Percentiles rank a stretch among this genome's conserved stretches.
Evolutionary conservation across 2,329 filamentous ascomycete species (phyloP).

Genomic region (Nakataea oryzae): DNA sequence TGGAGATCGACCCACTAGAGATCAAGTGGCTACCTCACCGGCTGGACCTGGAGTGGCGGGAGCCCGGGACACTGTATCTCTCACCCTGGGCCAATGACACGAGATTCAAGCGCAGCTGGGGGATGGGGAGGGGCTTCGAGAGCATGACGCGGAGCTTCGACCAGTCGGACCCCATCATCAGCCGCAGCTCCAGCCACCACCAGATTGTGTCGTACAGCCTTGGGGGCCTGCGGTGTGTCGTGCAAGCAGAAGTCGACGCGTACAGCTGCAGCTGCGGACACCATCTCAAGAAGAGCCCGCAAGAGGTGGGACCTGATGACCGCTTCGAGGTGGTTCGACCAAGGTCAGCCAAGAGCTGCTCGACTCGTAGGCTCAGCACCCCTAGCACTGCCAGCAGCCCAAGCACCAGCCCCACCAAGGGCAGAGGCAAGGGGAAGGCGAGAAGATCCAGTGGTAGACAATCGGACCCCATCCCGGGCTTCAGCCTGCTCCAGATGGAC

Average conservation of each 20-base stretch:
- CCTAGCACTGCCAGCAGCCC: neutral
- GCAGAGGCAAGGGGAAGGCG: neutral
- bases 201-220: neutral
- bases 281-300: neutral
- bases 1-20: neutral
- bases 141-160: neutral
- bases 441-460: neutral
- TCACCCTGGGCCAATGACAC: neutral
- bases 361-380: neutral
- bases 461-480: neutral
- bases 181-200: neutral
- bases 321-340: neutral
- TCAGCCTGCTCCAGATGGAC: neutral
- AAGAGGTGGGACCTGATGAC: neutral
- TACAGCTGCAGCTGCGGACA: neutral
- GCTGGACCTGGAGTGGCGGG: neutral
- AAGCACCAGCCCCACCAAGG: neutral
- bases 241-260: neutral
- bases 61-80: neutral
- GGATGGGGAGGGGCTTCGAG: neutral
- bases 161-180: neutral
- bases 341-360: neutral
- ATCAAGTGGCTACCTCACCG: neutral
- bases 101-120: neutral
- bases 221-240: neutral